These are phyloP conservation scores for Dentipellis sp. DNA, from an alignment of 768 basidiomycete species.

Conservation along the genomic window DNA sequence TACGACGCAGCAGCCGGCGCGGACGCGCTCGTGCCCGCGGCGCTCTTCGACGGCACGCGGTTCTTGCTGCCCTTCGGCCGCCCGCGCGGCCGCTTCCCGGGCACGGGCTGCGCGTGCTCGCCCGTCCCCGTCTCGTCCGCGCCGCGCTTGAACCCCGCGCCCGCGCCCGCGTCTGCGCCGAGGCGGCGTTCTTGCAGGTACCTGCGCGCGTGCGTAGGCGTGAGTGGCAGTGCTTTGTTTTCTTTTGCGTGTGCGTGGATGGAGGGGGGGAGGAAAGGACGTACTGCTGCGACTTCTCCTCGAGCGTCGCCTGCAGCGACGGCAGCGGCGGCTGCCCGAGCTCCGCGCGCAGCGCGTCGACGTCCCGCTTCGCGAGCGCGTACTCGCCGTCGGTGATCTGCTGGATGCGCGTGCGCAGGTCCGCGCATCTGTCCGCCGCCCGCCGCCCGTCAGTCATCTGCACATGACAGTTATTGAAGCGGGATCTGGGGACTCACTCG, in stretches of 20 bases:
- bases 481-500: constrained; percentile 49
- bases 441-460: background rate
- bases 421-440: constrained; percentile 38
- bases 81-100: constrained; percentile 24
- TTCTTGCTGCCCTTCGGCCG: constrained; percentile 28
- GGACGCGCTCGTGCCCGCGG: constrained; percentile 3
- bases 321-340: constrained; percentile 71
- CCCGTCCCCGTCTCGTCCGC: constrained; percentile 15
- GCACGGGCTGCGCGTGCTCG: constrained; percentile 15
- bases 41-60: constrained; percentile 10
- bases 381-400: constrained; percentile 71
- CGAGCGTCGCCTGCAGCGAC: constrained; percentile 60
- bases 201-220: constrained; percentile 9
- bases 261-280: constrained; percentile 17
- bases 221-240: constrained; percentile 1
- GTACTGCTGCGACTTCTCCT: constrained; percentile 55
- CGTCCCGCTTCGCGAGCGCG: constrained; percentile 61
- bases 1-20: background rate
- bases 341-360: constrained; percentile 66
- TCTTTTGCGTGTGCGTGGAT: background rate
- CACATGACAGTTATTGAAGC: background rate
- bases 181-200: constrained; percentile 25
- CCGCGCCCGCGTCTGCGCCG: constrained; percentile 15
- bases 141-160: constrained; percentile 14
- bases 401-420: constrained; percentile 59